Base-by-base conservation (phyloP, 768 basidiomycete genomes). In the Phanerochaete sordida region DNA sequence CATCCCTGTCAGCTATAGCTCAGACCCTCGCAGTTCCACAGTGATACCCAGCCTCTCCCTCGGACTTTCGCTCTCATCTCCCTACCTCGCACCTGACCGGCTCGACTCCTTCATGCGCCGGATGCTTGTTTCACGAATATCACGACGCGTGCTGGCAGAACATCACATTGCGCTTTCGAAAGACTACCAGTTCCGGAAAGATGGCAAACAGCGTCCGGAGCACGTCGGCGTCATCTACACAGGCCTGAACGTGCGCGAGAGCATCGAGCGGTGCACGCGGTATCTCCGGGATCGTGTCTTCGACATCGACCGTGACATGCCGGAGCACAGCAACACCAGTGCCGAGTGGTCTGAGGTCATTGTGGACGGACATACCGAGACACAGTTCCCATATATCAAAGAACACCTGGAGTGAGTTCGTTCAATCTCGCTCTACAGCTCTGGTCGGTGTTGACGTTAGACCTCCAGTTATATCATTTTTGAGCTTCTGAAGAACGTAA, bases 71-170 rank as follows among this genome's bases (percentile, higher is more conserved):
- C 79, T 94, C n/a, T 85, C 91, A 0, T 93, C 93, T 16, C 87
- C 85, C 0, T 84, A 87, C 69, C 81, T 95, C 8, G 77, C 84
- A 0, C 87, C 93, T 0, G 91, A 93, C 60, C 80, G 83, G 43
- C 79, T 95, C 13, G 93, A 95, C 70, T 81, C 90, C 2, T 93
- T 94, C 72, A 92, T 94, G 88, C 83, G 86, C 24, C 85, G 93
- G 24, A 96, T 96, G 93, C 81, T 96, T 11, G 83, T 93, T 51
- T 95, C 93, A 1, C 83, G 93, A 56, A 94, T 95, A 70, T 94
- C 93, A 13, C 82, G 93, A 23, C 85, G 93, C 31, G 94, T 96
- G 31, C 81, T 96, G 24, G 90, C 86, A 3, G 91, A 95, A 69
- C 93, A 96, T 65, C 93, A 96, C 65, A 83, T 95, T 56, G 89